Evolutionary conservation across 352 stramenopile genomes (phyloP).

Genomic region (Phytophthora citricola): DNA sequence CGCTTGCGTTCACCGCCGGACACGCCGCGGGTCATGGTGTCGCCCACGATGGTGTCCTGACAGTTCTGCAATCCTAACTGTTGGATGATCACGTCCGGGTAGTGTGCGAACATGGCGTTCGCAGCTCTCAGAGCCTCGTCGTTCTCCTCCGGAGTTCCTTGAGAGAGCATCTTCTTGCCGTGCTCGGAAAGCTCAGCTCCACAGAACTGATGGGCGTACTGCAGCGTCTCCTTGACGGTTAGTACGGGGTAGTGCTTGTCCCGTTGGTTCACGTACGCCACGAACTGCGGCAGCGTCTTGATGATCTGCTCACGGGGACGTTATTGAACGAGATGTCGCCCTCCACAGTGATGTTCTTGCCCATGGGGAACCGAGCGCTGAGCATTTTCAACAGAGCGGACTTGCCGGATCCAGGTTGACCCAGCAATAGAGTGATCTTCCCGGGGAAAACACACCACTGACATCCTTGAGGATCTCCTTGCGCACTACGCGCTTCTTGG

Average conservation of each 20-base stretch:
- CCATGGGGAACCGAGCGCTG: slow-evolving; percentile 37
- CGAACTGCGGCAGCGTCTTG: slow-evolving; percentile 25
- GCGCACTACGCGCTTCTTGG: slow-evolving; percentile 38
- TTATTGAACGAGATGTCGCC: slow-evolving; percentile 45
- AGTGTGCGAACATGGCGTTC: slow-evolving; percentile 2
- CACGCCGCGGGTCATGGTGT: too few species aligned
- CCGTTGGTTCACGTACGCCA: too few species aligned
- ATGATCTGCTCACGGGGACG: slow-evolving; percentile 31
- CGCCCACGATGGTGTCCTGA: too few species aligned
- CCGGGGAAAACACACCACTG: slow-evolving; percentile 40
- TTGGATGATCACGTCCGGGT: slow-evolving; percentile 48
- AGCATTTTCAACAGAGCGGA: slow-evolving; percentile 46
- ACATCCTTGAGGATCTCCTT: slow-evolving; percentile 50
- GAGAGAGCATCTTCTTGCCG: too few species aligned
- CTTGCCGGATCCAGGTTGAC: slow-evolving; percentile 16
- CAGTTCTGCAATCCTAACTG: slow-evolving; percentile 41
- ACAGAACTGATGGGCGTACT: too few species aligned
- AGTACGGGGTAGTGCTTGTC: slow-evolving; percentile 22
- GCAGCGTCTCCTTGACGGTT: too few species aligned
- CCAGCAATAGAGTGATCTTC: slow-evolving; percentile 41
- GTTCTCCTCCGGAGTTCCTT: too few species aligned
- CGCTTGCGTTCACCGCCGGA: too few species aligned
- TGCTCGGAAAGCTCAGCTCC: too few species aligned
- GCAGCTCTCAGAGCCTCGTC: too few species aligned
- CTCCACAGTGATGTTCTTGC: slow-evolving; percentile 42